Conservation (phyloP, 768 basidiomycete species). For the Leccinum aurantiacum region DNA sequence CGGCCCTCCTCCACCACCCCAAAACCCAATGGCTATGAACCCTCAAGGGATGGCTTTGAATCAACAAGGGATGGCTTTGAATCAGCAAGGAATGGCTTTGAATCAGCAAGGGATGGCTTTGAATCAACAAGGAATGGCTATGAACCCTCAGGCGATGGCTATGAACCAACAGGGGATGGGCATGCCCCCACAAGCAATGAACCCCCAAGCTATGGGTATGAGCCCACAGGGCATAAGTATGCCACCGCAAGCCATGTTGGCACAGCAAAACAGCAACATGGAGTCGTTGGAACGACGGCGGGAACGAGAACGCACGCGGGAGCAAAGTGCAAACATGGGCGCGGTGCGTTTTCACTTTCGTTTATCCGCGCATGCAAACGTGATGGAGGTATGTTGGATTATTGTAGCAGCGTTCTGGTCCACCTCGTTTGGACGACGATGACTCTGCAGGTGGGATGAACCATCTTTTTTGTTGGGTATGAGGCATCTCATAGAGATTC, state of each 20-base stretch:
- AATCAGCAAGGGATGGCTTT: constrained; percentile 25
- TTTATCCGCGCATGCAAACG: not conserved
- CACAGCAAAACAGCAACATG: constrained; percentile 72
- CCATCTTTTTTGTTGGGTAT: not conserved
- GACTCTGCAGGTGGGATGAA: constrained; percentile 58
- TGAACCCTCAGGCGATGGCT: constrained; percentile 26
- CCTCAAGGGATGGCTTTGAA: constrained; percentile 26
- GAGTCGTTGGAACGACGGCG: constrained; percentile 65
- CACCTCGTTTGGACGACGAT: constrained; percentile 48
- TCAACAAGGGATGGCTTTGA: constrained; percentile 16
- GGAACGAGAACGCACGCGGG: constrained; percentile 57
- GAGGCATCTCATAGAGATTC: not conserved
- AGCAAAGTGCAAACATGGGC: constrained; percentile 43
- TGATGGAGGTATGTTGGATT: not conserved
- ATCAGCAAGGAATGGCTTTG: constrained; percentile 25
- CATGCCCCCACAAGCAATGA: constrained; percentile 28
- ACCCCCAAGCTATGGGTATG: constrained; percentile 23
- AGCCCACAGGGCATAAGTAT: constrained; percentile 29
- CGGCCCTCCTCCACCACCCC: constrained; percentile 34
- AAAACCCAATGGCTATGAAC: constrained; percentile 27
- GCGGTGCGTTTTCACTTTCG: constrained; percentile 33
- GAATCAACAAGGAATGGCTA: constrained; percentile 24
- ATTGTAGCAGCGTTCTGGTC: constrained; percentile 32
- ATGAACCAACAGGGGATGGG: constrained; percentile 27
- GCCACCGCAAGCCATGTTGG: constrained; percentile 60